Evolutionary conservation across 2,329 filamentous ascomycete species (phyloP), one percentile per base, ranked within the genome.

Genomic region (Trichoderma sp.): DNA sequence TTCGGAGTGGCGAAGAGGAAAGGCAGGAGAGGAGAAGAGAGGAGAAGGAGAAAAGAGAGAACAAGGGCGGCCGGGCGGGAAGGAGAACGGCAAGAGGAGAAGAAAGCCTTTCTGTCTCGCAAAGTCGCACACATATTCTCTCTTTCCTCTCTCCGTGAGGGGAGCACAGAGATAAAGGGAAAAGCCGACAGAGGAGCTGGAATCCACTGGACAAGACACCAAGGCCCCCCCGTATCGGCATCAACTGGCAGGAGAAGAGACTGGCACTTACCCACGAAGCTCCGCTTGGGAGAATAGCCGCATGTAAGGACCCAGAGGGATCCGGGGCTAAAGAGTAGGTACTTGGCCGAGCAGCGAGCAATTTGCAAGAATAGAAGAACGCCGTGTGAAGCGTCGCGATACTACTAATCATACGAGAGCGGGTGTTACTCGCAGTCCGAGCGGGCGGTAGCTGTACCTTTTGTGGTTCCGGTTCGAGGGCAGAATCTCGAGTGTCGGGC

Each of bases 231-330:
- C 50, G 59, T 62, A 28, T 26, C 41, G 41, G 59, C 15, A 47
- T 45, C n/a, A 28, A 39, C 24, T 47, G 48, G 26, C 14, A 56
- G 17, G 50, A 61, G n/a, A 19, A 41, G n/a, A 47, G 55, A 28
- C n/a, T 44, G 51, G 52, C 47, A 52, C 50, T 41, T 34, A 54
- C 48, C 52, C 28, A 50, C 24, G 64, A 48, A 39, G 52, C 50
- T 55, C 47, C 44, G 58, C 57, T 63, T 62, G 39, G 19, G 47
- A 59, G 28, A 47, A 43, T 47, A 71, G 67, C 70, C 73, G 71
- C 71, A 72, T 70, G 71, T 72, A 73, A 73, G 50, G 67, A 64
- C 68, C 66, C 48, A 30, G 52, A 56, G 26, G 34, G 44, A 56
- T 58, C 62, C 45, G 51, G 44, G 39, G 51, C 17, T 21, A 55